Conservation (phyloP, 1,139 yeast genomes). For the Geotrichum carabidarum region DNA sequence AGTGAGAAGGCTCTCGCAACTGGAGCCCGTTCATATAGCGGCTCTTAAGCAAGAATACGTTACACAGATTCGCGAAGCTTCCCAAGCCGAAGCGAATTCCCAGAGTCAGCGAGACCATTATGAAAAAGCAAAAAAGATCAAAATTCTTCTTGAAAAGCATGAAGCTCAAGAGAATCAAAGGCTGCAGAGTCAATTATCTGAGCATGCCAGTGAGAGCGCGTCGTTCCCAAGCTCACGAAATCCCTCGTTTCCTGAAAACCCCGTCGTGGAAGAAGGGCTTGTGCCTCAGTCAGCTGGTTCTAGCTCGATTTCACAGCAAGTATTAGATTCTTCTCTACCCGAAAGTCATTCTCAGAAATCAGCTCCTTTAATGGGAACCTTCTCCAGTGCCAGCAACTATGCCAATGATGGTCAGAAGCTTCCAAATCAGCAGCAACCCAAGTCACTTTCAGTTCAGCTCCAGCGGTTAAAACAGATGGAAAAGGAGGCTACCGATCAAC, state of each 20-base stretch:
- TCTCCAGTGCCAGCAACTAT: not conserved
- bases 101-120: conserved; percentile 16
- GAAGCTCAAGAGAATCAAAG: conserved; percentile 14
- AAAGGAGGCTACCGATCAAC: conserved; percentile 20
- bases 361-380: conserved; percentile 9
- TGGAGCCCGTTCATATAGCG: conserved; percentile 20
- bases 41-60: conserved; percentile 20
- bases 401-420: not conserved
- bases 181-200: conserved; percentile 1
- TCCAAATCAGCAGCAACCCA: conserved; percentile 2
- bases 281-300: not conserved
- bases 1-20: conserved; percentile 19
- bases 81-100: conserved; percentile 11
- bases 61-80: conserved; percentile 17
- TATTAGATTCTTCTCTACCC: not conserved
- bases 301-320: conserved; percentile 5
- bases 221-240: not conserved
- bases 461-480: conserved; percentile 12
- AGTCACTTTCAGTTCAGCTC: conserved; percentile 12
- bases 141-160: conserved; percentile 17
- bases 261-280: not conserved
- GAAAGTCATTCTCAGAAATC: not conserved
- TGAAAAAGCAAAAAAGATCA: conserved; percentile 18
- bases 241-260: not conserved
- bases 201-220: conserved; percentile 6